Percentiles rank a stretch among this genome's conserved stretches.
Conservation (phyloP, 352 stramenopile species). For the Phytophthora rubi region DNA sequence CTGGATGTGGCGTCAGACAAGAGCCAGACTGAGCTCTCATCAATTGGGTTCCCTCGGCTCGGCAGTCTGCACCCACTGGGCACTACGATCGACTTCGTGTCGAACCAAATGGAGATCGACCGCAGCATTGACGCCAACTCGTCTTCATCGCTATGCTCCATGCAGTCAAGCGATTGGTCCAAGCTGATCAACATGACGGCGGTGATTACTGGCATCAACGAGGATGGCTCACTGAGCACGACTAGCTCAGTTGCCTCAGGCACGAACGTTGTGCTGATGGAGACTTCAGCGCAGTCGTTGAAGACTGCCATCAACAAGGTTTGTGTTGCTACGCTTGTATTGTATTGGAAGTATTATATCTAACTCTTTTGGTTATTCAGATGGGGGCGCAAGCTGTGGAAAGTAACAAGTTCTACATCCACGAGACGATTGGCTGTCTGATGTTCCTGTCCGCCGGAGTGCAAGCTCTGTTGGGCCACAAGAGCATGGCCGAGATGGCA, state of each 20-base stretch:
- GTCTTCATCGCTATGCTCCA: constrained; percentile 70
- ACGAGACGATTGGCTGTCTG: constrained; percentile 82
- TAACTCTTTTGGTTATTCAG: constrained; percentile 33
- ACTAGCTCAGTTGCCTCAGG: constrained; percentile 80
- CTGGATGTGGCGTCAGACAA: constrained; percentile 82
- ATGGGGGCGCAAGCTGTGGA: constrained; percentile 79
- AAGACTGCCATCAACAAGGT: constrained; percentile 89
- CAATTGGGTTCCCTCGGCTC: constrained; percentile 81
- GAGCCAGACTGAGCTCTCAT: constrained; percentile 70
- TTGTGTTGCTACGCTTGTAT: not conserved
- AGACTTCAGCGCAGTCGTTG: constrained; percentile 79
- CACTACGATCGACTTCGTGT: constrained; percentile 82
- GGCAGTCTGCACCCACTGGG: constrained; percentile 85
- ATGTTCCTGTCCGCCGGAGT: constrained; percentile 90
- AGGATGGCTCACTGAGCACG: constrained; percentile 81
- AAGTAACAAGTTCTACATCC: constrained; percentile 84
- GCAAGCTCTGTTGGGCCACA: constrained; percentile 84
- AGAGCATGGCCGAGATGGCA: constrained; percentile 91
- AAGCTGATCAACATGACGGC: constrained; percentile 88
- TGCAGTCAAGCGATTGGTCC: constrained; percentile 85
- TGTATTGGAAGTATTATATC: not conserved
- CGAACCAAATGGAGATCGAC: constrained; percentile 74
- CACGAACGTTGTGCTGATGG: constrained; percentile 88
- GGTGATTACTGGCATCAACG: constrained; percentile 87
- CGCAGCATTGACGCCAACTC: constrained; percentile 58